These are phyloP conservation scores for Xerocomellus intermedius DNA, from an alignment of 768 basidiomycete species.

Conservation along the genomic window DNA sequence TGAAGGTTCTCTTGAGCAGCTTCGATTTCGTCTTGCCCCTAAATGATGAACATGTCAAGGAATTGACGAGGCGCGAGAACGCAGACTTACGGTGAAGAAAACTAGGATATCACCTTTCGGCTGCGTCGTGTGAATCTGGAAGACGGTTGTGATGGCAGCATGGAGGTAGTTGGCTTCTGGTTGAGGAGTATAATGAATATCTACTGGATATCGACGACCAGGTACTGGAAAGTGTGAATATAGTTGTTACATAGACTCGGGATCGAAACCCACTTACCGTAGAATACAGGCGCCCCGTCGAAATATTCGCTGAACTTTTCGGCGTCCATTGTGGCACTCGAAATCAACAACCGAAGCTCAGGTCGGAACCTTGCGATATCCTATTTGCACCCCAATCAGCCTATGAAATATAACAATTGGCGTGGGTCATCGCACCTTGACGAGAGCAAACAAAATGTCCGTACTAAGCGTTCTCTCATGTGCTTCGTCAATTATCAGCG, in stretches of 20 bases:
- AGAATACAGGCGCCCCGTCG: conserved; percentile 93
- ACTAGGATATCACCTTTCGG: conserved; percentile 97
- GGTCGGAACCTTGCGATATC: conserved; percentile 97
- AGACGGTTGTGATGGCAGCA: conserved; percentile 96
- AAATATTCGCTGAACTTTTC: conserved; percentile 99
- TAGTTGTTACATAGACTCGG: not conserved
- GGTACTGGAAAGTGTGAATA: conserved; percentile 59
- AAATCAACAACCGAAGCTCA: conserved; percentile 89
- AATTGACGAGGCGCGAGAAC: not conserved
- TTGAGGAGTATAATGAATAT: conserved; percentile 98
- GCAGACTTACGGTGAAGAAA: conserved; percentile 78
- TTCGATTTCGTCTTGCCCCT: conserved; percentile 99
- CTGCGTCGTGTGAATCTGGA: conserved; percentile 99
- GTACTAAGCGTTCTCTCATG: conserved; percentile 98
- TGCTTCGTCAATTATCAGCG: conserved; percentile 96
- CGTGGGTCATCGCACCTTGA: conserved; percentile 73
- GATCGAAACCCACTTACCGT: conserved; percentile 50
- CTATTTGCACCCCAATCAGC: conserved; percentile 41
- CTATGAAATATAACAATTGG: conserved; percentile 10
- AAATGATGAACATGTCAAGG: conserved; percentile 6
- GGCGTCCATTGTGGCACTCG: conserved; percentile 95
- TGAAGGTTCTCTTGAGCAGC: conserved; percentile 94
- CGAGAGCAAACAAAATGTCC: conserved; percentile 96
- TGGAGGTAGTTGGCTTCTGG: conserved; percentile 99
- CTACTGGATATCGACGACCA: conserved; percentile 95